Evolutionary conservation across 352 stramenopile species (phyloP).

Genomic region (Blastocystis sp.): DNA sequence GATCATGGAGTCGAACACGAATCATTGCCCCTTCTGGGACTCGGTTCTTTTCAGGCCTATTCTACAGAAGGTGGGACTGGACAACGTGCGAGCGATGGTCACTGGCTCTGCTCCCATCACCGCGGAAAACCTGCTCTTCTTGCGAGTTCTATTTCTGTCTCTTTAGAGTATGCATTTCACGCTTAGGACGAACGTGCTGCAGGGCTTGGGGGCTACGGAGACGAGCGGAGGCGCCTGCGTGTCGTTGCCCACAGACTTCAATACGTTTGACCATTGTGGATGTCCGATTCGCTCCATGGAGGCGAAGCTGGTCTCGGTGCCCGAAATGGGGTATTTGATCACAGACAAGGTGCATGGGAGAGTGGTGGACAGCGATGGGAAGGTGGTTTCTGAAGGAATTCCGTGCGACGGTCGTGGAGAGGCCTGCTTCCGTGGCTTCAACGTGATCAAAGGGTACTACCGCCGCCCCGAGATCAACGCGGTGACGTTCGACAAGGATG

Average conservation of each 20-base stretch:
- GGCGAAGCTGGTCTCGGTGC: constrained; percentile 56
- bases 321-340: constrained; percentile 54
- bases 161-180: constrained; percentile 78
- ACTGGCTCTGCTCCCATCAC: constrained; percentile 84
- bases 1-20: constrained; percentile 40
- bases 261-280: constrained; percentile 81
- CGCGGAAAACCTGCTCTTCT: constrained; percentile 65
- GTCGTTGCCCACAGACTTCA: constrained; percentile 65
- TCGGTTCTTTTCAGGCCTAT: constrained; percentile 87
- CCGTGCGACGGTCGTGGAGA: constrained; percentile 71
- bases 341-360: constrained; percentile 27
- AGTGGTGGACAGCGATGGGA: background rate
- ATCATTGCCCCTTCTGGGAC: constrained; percentile 79
- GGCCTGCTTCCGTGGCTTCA: constrained; percentile 71
- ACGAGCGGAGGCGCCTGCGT: constrained; percentile 73
- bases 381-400: constrained; percentile 66
- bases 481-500: constrained; percentile 72
- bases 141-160: constrained; percentile 71
- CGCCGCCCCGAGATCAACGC: constrained; percentile 83
- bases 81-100: constrained; percentile 80
- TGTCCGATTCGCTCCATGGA: constrained; percentile 75
- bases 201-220: constrained; percentile 91
- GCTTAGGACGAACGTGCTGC: constrained; percentile 77
- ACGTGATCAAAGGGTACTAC: constrained; percentile 85
- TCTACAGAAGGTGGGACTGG: constrained; percentile 79